A percentile compares a stretch with the other conserved stretches of the same genome.
These are phyloP conservation scores for Kluyveromyces wickerhamii DNA, from an alignment of 805 yeast species.

Conservation along the genomic window DNA sequence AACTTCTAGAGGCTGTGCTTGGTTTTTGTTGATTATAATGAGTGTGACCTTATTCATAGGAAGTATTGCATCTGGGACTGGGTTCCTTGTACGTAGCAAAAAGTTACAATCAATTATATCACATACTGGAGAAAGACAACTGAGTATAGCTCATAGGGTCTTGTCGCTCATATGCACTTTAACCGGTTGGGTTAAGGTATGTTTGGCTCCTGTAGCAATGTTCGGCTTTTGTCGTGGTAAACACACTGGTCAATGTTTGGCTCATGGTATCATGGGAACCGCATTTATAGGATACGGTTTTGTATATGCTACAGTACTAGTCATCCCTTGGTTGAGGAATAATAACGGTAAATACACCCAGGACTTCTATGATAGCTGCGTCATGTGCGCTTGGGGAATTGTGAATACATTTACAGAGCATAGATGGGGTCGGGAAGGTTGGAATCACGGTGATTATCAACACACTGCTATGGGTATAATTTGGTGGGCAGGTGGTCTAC, in stretches of 20 bases:
- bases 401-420: constrained; percentile 95
- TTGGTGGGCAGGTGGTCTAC: constrained; percentile 92
- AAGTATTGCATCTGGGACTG: constrained; percentile 45
- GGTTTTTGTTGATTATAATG: constrained; percentile 44
- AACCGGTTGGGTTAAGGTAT: constrained; percentile 71
- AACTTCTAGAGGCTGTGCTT: constrained; percentile 61
- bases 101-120: constrained; percentile 30
- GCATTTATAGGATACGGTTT: constrained; percentile 79
- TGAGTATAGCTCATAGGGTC: constrained; percentile 34
- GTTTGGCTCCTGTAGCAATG: constrained; percentile 75
- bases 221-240: constrained; percentile 79
- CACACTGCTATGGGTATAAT: constrained; percentile 95
- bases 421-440: constrained; percentile 81
- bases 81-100: constrained; percentile 32
- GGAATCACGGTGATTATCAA: constrained; percentile 92
- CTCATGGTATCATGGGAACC: constrained; percentile 95
- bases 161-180: constrained; percentile 41
- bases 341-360: constrained; percentile 50
- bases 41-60: constrained; percentile 44
- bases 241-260: constrained; percentile 91
- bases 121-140: constrained; percentile 31
- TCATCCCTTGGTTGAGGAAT: constrained; percentile 66
- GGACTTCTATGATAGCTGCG: constrained; percentile 73
- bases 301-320: constrained; percentile 54
- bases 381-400: constrained; percentile 86